These are phyloP conservation scores for Calendula officinalis DNA, from an alignment of 129 eudicot species.

Conservation along the genomic window DNA sequence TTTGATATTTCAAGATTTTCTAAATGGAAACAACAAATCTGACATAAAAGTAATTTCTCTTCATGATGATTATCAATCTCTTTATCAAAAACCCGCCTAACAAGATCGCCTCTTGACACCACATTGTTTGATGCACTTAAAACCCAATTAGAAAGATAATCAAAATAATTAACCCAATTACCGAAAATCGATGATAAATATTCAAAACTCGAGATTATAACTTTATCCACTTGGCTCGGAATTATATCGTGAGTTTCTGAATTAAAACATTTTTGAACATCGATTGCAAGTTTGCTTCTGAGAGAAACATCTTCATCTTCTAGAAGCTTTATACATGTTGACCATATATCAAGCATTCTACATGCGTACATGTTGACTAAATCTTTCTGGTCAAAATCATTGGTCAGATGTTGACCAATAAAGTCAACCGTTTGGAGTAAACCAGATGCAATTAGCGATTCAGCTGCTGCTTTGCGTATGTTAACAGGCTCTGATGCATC, in stretches of 20 bases:
- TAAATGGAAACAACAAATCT: constrained; percentile 77
- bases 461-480: constrained; percentile 90
- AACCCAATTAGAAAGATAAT: constrained; percentile 61
- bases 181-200: constrained; percentile 68
- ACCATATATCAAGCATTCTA: constrained; percentile 69
- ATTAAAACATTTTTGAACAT: constrained; percentile 57
- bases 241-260: constrained; percentile 34
- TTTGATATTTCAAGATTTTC: constrained; percentile 48
- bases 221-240: constrained; percentile 88
- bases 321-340: constrained; percentile 72
- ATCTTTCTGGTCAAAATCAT: constrained; percentile 23
- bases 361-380: constrained; percentile 42
- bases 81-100: constrained; percentile 90
- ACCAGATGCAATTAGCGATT: constrained; percentile 83
- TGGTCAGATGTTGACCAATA: constrained; percentile 45
- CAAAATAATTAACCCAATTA: constrained; percentile 64
- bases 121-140: constrained; percentile 48
- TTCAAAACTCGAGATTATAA: constrained; percentile 67
- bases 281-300: constrained; percentile 64
- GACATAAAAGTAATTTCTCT: constrained; percentile 80
- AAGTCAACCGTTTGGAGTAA: constrained; percentile 61
- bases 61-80: constrained; percentile 96
- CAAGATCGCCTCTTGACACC: constrained; percentile 73
- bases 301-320: constrained; percentile 90
- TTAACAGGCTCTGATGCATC: constrained; percentile 83